Conservation (phyloP, 1,284 basidiomycete genomes). For the Xanthoconium separans region DNA sequence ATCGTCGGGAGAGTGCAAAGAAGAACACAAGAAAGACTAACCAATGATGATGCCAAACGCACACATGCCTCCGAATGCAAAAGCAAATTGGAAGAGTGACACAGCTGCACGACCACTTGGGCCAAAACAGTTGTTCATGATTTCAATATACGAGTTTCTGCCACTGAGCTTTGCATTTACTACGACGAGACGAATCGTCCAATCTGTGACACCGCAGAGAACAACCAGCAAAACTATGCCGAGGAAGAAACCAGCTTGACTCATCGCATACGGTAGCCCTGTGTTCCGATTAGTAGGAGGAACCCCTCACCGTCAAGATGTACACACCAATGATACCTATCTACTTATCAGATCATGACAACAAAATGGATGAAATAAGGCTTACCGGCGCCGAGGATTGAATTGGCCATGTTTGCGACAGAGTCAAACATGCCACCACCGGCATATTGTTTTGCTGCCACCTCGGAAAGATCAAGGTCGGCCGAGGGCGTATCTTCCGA, state of each 20-base stretch:
- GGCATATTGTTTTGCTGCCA: slow-evolving; percentile 62
- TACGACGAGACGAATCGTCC: slow-evolving; percentile 97
- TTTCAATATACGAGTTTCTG: slow-evolving; percentile 90
- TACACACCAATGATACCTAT: slow-evolving; percentile 80
- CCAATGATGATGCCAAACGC: slow-evolving; percentile 93
- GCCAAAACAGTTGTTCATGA: slow-evolving; percentile 96
- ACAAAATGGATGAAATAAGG: not conserved
- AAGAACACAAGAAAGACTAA: slow-evolving; percentile 36
- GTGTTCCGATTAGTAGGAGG: slow-evolving; percentile 5
- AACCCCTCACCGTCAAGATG: not conserved
- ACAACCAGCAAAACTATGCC: slow-evolving; percentile 81
- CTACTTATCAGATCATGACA: slow-evolving; percentile 12
- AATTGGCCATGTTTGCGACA: slow-evolving; percentile 94
- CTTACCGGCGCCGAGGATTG: slow-evolving; percentile 91
- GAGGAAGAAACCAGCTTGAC: slow-evolving; percentile 89
- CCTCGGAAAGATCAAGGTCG: slow-evolving; percentile 60
- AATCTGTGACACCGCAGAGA: slow-evolving; percentile 88
- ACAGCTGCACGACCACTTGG: slow-evolving; percentile 85
- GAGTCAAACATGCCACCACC: slow-evolving; percentile 84
- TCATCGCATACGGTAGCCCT: slow-evolving; percentile 91
- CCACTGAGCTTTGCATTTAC: slow-evolving; percentile 96
- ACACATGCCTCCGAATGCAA: slow-evolving; percentile 97
- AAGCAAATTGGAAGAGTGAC: slow-evolving; percentile 96
- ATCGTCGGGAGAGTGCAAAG: slow-evolving; percentile 18
- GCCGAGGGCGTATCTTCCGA: slow-evolving; percentile 26